Evolutionary conservation across 768 basidiomycete species (phyloP), one percentile per base, ranked within the genome.

Genomic region (Leccinum aurantiacum): DNA sequence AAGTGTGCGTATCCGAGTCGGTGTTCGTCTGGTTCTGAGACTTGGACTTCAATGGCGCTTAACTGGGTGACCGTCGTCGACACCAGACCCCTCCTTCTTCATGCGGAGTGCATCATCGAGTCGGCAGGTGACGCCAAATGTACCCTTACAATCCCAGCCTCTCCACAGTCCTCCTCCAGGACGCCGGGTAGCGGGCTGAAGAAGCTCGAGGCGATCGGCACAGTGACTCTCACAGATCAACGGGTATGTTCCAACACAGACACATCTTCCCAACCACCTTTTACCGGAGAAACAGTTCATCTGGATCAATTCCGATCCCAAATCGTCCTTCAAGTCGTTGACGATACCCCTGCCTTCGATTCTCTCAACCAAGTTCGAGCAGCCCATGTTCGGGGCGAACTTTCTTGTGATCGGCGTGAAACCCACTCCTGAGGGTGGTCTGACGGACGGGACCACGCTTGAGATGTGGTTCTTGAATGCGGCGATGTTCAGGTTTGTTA

Each of bases 21-120:
- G 59, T 7, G 24, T 4, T 24, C 9, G 10, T 35, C 25, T 47
- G 38, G 56, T 17, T 46, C 17, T 29, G 5, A 58, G 58, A 27
- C 29, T 52, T 48, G 6, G 6, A 62, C 57, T 38, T 57, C 62
- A 92, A 92, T 92, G 91, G 86, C 90, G 7, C 79, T 93, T 47
- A 91, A 93, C 76, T 91, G 88, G 87, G 80, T 82, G 0, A 89
- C 89, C 81, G 78, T 91, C 25, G 79, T 78, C 58, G 78, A 85
- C 46, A 53, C 59, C 54, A 74, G 79, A 10, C 88, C 88, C 5
- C 76, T 90, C 10, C 87, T 88, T 15, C 76, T 91, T 19, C 84
- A 82, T 0, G 72, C 84, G 48, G 91, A 93, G 71, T 75, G 76
- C 68, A 80, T 76, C 1, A 81, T 91, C 41, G 81, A 82, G 14